Conservation (phyloP, 108 stramenopile species). For the Discostella stelligeroides region DNA sequence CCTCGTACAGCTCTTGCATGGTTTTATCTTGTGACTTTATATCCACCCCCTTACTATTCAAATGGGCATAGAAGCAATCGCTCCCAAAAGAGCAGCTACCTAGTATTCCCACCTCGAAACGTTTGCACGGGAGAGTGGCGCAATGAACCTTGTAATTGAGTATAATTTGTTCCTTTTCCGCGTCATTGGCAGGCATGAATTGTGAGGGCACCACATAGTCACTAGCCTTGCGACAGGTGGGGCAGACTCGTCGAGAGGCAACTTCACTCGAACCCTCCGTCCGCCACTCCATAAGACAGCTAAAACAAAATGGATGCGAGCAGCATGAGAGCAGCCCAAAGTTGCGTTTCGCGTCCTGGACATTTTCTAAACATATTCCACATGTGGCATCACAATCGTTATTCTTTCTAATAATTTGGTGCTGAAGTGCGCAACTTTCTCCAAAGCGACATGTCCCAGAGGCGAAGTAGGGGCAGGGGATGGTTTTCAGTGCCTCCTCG, state of each 20-base stretch:
- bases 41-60: conserved; percentile 43
- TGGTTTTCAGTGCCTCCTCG: conserved; percentile 31
- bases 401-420: not conserved
- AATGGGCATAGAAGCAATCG: conserved; percentile 65
- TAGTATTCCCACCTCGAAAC: conserved; percentile 41
- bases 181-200: conserved; percentile 21
- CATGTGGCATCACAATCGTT: conserved; percentile 6
- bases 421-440: conserved; percentile 38
- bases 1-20: conserved; percentile 53
- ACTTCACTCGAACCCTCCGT: conserved; percentile 29
- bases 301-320: conserved; percentile 53
- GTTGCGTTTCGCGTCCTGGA: conserved; percentile 4
- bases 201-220: conserved; percentile 53
- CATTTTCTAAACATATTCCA: not conserved
- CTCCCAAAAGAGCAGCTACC: conserved; percentile 65
- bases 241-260: conserved; percentile 48
- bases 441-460: conserved; percentile 45
- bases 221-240: conserved; percentile 52
- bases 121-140: conserved; percentile 43
- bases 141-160: conserved; percentile 43
- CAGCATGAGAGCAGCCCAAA: conserved; percentile 44
- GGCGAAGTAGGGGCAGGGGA: conserved; percentile 44
- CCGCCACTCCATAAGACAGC: conserved; percentile 65
- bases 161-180: conserved; percentile 42
- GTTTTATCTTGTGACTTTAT: conserved; percentile 42